A percentile compares a stretch with the other conserved stretches of the same genome.
Evolutionary conservation across 2,329 filamentous ascomycete species (phyloP).

Genomic region (Erysiphe neolycopersici): DNA sequence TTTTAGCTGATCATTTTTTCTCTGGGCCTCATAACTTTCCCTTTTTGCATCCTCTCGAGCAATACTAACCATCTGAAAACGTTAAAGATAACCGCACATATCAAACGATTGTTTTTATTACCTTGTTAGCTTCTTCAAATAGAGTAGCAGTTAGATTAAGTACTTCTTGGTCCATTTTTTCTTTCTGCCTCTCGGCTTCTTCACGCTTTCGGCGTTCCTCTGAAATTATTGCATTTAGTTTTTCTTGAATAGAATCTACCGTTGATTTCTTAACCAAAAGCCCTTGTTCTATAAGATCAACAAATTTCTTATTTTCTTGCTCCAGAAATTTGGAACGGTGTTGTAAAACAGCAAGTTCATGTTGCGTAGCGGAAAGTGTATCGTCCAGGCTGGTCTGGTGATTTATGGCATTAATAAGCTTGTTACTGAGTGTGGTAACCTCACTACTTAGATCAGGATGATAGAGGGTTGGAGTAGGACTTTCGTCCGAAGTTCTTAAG

Average conservation of each 20-base stretch:
- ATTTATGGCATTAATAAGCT: constrained; percentile 93
- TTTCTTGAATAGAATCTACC: constrained; percentile 44
- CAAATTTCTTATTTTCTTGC: constrained; percentile 29
- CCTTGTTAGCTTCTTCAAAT: constrained; percentile 93
- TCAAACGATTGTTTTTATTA: constrained; percentile 11
- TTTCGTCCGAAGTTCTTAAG: constrained; percentile 18
- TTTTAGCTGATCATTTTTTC: constrained; percentile 68
- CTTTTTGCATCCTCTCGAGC: constrained; percentile 72
- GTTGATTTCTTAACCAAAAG: constrained; percentile 49
- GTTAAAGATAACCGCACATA: constrained; percentile 21
- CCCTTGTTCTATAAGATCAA: constrained; percentile 42
- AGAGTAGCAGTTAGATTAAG: constrained; percentile 73
- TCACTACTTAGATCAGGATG: constrained; percentile 38
- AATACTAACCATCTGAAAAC: constrained; percentile 76
- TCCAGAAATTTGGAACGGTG: constrained; percentile 45
- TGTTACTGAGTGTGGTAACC: constrained; percentile 74
- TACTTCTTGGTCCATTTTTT: constrained; percentile 72
- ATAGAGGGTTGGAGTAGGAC: constrained; percentile 12
- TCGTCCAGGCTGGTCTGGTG: constrained; percentile 85
- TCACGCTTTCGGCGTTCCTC: constrained; percentile 40
- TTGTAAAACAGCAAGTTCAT: constrained; percentile 52
- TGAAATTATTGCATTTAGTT: constrained; percentile 27
- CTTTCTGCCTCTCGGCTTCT: constrained; percentile 52
- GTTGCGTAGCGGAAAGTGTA: constrained; percentile 51
- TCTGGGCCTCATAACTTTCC: constrained; percentile 56